Evolutionary conservation across 1,284 basidiomycete species (phyloP), one percentile per base, ranked within the genome.

Genomic region (Ustilago curta): DNA sequence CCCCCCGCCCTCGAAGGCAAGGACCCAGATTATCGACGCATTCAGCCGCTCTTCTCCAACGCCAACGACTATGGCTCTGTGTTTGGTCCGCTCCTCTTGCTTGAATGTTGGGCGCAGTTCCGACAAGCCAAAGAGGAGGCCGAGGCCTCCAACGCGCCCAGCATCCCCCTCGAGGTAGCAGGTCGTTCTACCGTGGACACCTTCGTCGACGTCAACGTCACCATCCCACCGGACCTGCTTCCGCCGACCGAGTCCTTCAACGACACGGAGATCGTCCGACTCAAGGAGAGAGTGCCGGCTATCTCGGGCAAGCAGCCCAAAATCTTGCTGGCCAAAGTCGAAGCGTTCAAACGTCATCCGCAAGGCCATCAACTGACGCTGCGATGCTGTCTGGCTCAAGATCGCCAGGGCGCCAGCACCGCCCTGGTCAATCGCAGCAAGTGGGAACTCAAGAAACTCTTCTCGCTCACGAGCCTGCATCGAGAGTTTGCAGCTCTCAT

Each of bases 61-160:
- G 89, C 90, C 56, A 83, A 87, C 5, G 89, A 94, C 32, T 99
- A 97, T 85, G 88, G 90, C 43, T 87, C 87, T 27, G 87, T 91
- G 27, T 94, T 97, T 81, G 90, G 94, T 76, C 94, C 97, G 1
- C 88, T 99, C n/a, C 87, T 98, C 25, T 86, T 95, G 32, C 88
- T 93, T 66, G 97, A 99, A 86, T 91, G 93, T 71, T 98, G 97
- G 95, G 90, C 92, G 31, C 94, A 97, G 81, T 89, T 98, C 60
- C 82, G 87, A 37, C 89, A 93, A 82, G 90, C 93, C 31, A 92
- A 81, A 54, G 84, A 93, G 78, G 90, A 92, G 61, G 89, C 91
- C 57, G 79, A 81, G 9, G 66, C 68, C 6, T 87, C 87, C 42
- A 61, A 59, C 23, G 58, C 60, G 18, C 61, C 59, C n/a, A 70